phyloP scores from a whole-genome alignment of 2,329 filamentous ascomycete species.

The Claviceps cyperi region DNA sequence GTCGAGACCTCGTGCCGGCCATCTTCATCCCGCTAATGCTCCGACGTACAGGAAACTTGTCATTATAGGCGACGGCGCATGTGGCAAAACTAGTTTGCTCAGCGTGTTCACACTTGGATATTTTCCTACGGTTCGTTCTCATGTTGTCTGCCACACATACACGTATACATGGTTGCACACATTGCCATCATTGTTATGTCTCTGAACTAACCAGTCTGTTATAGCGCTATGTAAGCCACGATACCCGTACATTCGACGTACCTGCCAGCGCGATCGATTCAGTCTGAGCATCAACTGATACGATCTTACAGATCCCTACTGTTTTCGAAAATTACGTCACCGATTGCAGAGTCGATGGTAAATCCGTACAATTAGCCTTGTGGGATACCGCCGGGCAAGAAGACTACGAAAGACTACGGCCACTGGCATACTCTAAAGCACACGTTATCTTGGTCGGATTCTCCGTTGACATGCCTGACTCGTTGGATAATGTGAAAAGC shows the following conservation, averaged over 20 bases:
- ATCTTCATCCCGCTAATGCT: background rate
- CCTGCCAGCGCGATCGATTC: background rate
- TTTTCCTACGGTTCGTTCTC: conserved; percentile 74
- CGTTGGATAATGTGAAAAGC: conserved; percentile 92
- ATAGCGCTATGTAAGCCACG: conserved; percentile 42
- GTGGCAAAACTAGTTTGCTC: conserved; percentile 92
- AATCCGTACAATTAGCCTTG: conserved; percentile 92
- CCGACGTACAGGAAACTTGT: conserved; percentile 64
- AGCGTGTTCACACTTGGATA: conserved; percentile 97
- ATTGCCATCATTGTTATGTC: background rate
- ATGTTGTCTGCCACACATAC: conserved; percentile 1
- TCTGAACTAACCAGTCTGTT: background rate
- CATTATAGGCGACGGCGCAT: conserved; percentile 94
- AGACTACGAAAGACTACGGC: conserved; percentile 91
- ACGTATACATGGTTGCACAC: conserved; percentile 12
- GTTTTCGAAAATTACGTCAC: conserved; percentile 99
- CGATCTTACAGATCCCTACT: conserved; percentile 54
- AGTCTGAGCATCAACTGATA: conserved; percentile 8
- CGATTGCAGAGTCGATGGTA: conserved; percentile 94
- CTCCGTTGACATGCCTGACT: conserved; percentile 88
- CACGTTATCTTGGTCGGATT: conserved; percentile 96
- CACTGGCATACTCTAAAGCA: conserved; percentile 90
- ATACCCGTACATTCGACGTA: background rate
- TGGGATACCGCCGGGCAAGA: conserved; percentile 99
- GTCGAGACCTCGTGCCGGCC: background rate